These are phyloP conservation scores for Seminavis robusta DNA, from an alignment of 108 stramenopile genomes.

Conservation along the genomic window DNA sequence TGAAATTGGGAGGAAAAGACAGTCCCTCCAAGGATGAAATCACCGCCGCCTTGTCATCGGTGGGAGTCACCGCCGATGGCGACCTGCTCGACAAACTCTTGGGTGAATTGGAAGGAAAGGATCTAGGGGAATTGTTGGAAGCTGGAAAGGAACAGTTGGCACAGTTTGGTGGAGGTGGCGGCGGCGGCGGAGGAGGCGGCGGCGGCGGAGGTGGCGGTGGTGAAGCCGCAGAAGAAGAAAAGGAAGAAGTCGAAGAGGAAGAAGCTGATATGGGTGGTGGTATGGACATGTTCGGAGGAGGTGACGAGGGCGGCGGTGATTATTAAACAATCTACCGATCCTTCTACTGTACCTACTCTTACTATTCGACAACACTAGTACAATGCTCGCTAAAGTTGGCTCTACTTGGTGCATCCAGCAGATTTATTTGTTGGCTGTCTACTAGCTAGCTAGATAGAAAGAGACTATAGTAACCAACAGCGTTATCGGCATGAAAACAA, in stretches of 20 bases:
- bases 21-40: conserved; percentile 93
- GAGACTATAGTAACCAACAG: too few relatives aligned
- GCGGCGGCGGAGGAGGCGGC: conserved; percentile 74
- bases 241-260: conserved; percentile 47
- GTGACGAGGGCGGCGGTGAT: conserved; percentile 44
- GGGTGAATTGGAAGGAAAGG: conserved; percentile 94
- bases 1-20: conserved; percentile 93
- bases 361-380: too few relatives aligned
- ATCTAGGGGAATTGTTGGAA: conserved; percentile 80
- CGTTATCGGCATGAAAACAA: too few relatives aligned
- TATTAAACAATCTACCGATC: too few relatives aligned
- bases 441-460: too few relatives aligned
- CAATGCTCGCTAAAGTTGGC: too few relatives aligned
- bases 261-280: conserved; percentile 56
- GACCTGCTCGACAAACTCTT: conserved; percentile 64
- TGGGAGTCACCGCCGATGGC: conserved; percentile 88
- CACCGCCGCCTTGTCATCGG: conserved; percentile 78
- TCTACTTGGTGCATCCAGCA: too few relatives aligned
- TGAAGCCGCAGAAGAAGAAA: conserved; percentile 53
- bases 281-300: conserved; percentile 70
- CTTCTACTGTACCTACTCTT: too few relatives aligned
- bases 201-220: conserved; percentile 65
- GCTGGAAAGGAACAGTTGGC: conserved; percentile 84
- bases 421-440: too few relatives aligned
- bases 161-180: conserved; percentile 94